Evolutionary conservation across 176 grass and related monocot genomes (phyloP), one percentile per base, ranked within the genome.

Genomic region (Avena sativa): DNA sequence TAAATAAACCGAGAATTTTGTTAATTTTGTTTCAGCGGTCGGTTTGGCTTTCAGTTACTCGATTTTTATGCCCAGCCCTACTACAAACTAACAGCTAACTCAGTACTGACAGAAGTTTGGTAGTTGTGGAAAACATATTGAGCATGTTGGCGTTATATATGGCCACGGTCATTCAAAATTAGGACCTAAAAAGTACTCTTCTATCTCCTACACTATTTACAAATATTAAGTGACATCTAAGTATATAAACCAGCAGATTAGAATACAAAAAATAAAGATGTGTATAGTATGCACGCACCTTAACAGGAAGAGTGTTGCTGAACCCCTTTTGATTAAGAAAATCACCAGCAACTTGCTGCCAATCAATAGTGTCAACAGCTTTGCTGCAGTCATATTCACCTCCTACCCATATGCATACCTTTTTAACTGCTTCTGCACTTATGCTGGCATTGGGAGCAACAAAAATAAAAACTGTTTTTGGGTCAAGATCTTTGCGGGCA

Each of bases 381-480:
- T 86, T 87, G 17, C 70, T 78, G 47, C 47, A 66, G 19, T 91
- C 90, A 87, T 85, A 91, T 75, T 91, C 88, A 77, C 88, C 91
- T 73, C 95, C 95, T 97, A 97, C 59, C 90, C 90, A 97, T 63
- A 97, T 57, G 74, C 65, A 94, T 71, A 94, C 78, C 12, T 49
- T 86, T 62, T 87, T 81, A 89, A 61, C 89, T 72, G 78, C 85
- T 72, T 76, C 83, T 81, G 75, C 81, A 79, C 62, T 92, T 92
- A 81, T 87, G 88, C 58, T 91, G 30, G 62, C 56, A 90, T 87
- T 85, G 75, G 87, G 78, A 93, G 72, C 79, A 74, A 99, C 79
- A 81, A 96, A 93, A 88, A 99, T 88, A 71, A 94, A 91, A 89
- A 93, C 97, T 38, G 90, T 90, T 83, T 93, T 94, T 2, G 92